These are phyloP conservation scores for Cystobasidium ongulense DNA, from an alignment of 768 basidiomycete species.

Conservation along the genomic window DNA sequence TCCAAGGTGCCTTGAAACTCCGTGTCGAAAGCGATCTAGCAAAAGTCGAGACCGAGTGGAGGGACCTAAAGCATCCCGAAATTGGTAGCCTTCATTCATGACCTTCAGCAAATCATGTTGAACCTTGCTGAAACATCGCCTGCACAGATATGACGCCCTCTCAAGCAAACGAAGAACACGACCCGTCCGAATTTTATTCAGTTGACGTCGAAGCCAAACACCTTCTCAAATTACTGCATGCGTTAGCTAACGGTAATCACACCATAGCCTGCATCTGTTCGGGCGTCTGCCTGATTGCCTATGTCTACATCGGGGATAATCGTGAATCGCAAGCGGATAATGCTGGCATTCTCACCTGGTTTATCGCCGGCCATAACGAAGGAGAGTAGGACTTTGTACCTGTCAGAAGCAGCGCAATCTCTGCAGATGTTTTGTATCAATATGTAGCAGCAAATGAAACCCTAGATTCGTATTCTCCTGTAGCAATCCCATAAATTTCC, in stretches of 20 bases:
- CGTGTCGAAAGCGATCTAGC: slow-evolving; percentile 51
- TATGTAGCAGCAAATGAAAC: not conserved
- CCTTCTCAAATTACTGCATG: slow-evolving; percentile 71
- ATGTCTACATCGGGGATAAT: slow-evolving; percentile 71
- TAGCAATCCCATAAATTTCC: no score
- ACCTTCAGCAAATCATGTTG: not conserved
- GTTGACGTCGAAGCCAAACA: slow-evolving; percentile 65
- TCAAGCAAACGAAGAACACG: slow-evolving; percentile 42
- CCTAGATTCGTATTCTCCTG: no score
- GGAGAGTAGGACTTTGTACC: slow-evolving; percentile 2
- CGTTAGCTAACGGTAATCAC: slow-evolving; percentile 69
- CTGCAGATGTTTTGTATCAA: not conserved
- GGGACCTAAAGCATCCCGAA: slow-evolving; percentile 57
- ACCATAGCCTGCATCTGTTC: slow-evolving; percentile 82
- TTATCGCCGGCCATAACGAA: slow-evolving; percentile 7
- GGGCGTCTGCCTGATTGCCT: slow-evolving; percentile 72
- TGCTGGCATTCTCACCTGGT: slow-evolving; percentile 12
- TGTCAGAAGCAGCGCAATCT: not conserved
- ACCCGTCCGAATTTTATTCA: slow-evolving; percentile 57
- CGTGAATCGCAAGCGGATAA: slow-evolving; percentile 15
- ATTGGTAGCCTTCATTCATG: slow-evolving; percentile 41
- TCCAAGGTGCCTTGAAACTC: slow-evolving; percentile 52
- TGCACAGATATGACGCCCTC: slow-evolving; percentile 10
- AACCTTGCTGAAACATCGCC: slow-evolving; percentile 23
- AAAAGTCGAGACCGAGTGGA: slow-evolving; percentile 68